phyloP scores from a whole-genome alignment of 371 early-diverging fungal species.

The Circinella umbellata region DNA sequence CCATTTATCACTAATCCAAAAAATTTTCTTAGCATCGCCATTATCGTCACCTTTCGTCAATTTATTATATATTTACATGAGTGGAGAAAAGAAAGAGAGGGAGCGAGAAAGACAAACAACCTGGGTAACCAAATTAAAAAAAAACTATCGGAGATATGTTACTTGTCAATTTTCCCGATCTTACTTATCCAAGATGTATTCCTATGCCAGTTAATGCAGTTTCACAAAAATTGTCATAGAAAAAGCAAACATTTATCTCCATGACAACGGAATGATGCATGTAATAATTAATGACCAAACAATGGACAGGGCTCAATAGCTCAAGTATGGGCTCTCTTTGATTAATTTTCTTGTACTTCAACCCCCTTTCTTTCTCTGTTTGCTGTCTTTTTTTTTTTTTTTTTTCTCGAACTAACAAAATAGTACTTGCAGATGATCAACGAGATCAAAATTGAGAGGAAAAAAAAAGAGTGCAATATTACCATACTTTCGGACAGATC shows the following conservation, averaged over 20 bases:
- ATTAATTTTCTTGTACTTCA: no score
- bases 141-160: no score
- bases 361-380: not conserved
- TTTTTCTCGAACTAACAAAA: not conserved
- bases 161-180: no score
- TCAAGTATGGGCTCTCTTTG: no score
- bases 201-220: not conserved
- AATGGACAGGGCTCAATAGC: not conserved
- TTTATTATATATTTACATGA: no score
- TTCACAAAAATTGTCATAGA: not conserved
- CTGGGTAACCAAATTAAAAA: no score
- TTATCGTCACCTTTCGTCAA: no score
- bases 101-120: no score
- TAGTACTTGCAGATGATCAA: not conserved
- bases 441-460: not conserved
- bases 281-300: slow-evolving; percentile 1
- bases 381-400: not conserved
- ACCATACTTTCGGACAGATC: slow-evolving; percentile 7
- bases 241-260: not conserved
- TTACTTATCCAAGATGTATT: no score
- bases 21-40: no score
- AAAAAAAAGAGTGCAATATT: not conserved
- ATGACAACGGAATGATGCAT: not conserved
- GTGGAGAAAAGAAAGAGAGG: no score
- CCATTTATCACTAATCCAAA: no score